Evolutionary conservation across 139 green algal genomes (phyloP).

Genomic region (Chlorella sorokiniana): DNA sequence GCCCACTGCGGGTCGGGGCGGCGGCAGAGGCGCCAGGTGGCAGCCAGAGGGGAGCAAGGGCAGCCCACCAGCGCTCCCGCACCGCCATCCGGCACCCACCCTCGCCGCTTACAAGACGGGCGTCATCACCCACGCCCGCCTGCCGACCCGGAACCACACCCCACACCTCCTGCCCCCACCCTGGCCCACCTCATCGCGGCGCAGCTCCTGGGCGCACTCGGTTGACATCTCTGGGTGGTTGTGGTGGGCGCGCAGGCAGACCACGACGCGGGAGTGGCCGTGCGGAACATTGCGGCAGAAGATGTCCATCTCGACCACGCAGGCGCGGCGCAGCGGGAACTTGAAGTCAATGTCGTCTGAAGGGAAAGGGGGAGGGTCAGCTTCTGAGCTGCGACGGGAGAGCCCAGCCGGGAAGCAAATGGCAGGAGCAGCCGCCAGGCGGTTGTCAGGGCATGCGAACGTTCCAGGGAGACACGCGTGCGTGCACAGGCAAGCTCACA

Average conservation of each 20-base stretch:
- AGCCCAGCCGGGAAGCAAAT: too few species aligned
- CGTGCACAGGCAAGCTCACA: too few species aligned
- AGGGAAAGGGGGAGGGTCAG: background rate
- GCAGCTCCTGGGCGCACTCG: conserved; percentile 77
- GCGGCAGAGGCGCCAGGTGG: too few species aligned
- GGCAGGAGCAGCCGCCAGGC: too few species aligned
- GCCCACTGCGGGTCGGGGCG: conserved; percentile 59
- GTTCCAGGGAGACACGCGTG: too few species aligned
- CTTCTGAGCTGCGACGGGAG: too few species aligned
- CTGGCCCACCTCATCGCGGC: conserved; percentile 42
- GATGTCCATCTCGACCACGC: conserved; percentile 62
- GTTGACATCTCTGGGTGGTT: conserved; percentile 71
- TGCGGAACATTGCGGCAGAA: conserved; percentile 80
- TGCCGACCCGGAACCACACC: background rate
- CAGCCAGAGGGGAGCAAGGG: background rate
- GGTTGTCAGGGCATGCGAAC: too few species aligned
- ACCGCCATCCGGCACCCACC: too few species aligned
- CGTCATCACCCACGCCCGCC: too few species aligned
- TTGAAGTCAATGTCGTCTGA: conserved; percentile 84
- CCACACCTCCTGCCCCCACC: background rate
- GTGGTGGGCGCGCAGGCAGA: conserved; percentile 66
- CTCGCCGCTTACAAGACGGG: background rate
- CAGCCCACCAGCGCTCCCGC: background rate
- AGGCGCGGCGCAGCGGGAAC: conserved; percentile 81
- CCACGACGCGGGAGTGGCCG: conserved; percentile 73